Conservation (phyloP, 257 asterid genomes). For the Fraxinus cuspidata region DNA sequence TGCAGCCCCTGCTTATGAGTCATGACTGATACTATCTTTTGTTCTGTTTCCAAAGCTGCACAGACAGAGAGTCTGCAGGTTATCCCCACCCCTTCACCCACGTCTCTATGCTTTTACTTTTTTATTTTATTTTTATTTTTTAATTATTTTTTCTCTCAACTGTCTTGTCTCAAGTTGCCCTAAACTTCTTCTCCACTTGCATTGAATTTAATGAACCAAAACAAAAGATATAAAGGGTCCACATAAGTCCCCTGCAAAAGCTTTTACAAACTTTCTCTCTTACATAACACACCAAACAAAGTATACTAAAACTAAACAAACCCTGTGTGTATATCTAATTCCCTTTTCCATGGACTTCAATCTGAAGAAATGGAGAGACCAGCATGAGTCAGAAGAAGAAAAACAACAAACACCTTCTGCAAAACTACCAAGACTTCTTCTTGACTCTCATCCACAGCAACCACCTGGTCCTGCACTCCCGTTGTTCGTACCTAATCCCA, state of each 20-base stretch:
- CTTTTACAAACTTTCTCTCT: constrained; percentile 19
- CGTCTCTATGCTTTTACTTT: background rate
- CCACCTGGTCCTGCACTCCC: constrained; percentile 42
- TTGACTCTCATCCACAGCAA: constrained; percentile 32
- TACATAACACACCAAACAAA: constrained; percentile 21
- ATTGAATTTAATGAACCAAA: background rate
- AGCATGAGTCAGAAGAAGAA: constrained; percentile 35
- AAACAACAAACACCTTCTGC: constrained; percentile 34
- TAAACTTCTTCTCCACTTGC: constrained; percentile 15
- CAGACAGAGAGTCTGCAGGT: constrained; percentile 39
- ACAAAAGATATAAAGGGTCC: constrained; percentile 20
- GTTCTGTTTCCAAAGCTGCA: constrained; percentile 53
- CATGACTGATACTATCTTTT: constrained; percentile 19
- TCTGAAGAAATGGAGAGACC: constrained; percentile 77
- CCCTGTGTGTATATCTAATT: constrained; percentile 3
- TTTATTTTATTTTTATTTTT: background rate
- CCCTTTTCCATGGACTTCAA: constrained; percentile 62
- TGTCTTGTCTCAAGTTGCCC: constrained; percentile 62
- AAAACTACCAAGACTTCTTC: constrained; percentile 58
- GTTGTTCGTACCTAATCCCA: constrained; percentile 66
- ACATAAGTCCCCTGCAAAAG: constrained; percentile 18
- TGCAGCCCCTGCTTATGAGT: constrained; percentile 8
- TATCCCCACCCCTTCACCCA: constrained; percentile 5
- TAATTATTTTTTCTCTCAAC: constrained; percentile 28
- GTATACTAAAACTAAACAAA: constrained; percentile 15